Percentiles rank a stretch among this genome's conserved stretches.
Conservation (phyloP, 139 green algal genomes). For the Auxenochlorella pyrenoidosa region DNA sequence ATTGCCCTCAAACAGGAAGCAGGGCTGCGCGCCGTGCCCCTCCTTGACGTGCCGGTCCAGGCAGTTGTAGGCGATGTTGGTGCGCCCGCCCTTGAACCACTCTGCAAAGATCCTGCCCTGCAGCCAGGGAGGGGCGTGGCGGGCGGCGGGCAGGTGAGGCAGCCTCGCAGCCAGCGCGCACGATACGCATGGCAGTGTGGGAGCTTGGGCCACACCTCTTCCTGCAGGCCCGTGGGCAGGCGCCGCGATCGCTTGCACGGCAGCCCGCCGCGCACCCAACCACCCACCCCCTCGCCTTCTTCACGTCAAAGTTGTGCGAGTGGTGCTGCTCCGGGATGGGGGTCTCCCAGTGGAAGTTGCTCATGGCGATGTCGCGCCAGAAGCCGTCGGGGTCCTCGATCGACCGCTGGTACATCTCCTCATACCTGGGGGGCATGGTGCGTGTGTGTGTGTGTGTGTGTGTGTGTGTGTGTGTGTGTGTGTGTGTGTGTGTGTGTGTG, state of each 20-base stretch:
- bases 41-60: slow-evolving; percentile 65
- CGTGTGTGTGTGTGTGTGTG: too few species aligned
- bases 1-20: slow-evolving; percentile 83
- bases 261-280: too few species aligned
- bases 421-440: too few species aligned
- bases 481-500: too few species aligned
- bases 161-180: too few species aligned
- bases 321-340: slow-evolving; percentile 16
- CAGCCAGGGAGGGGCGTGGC: background rate
- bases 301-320: slow-evolving; percentile 32
- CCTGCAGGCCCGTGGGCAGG: too few species aligned
- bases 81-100: slow-evolving; percentile 78
- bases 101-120: slow-evolving; percentile 68
- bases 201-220: too few species aligned
- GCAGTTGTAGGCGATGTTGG: slow-evolving; percentile 81
- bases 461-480: too few species aligned
- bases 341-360: slow-evolving; percentile 48
- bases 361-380: slow-evolving; percentile 40
- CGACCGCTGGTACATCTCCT: slow-evolving; percentile 35
- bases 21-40: slow-evolving; percentile 17
- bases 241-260: too few species aligned
- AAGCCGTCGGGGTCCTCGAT: slow-evolving; percentile 28
- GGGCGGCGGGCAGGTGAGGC: too few species aligned
- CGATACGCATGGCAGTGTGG: too few species aligned
- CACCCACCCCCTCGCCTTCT: slow-evolving; percentile 2